Evolutionary conservation across 116 monocot genomes (phyloP).

Genomic region (Papilionanthe hybrid): DNA sequence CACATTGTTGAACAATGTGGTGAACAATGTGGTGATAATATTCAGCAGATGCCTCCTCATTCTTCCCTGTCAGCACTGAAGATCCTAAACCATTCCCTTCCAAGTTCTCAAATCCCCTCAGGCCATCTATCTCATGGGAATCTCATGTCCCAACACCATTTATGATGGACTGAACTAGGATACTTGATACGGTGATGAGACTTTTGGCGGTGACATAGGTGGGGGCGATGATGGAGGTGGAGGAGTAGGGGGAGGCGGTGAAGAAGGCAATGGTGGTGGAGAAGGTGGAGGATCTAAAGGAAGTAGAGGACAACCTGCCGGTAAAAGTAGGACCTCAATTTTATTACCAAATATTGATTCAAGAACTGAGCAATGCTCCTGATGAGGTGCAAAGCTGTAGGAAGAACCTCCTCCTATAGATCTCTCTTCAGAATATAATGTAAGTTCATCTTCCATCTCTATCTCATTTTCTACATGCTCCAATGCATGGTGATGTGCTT

Average conservation of each 20-base stretch:
- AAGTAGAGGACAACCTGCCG: constrained; percentile 23
- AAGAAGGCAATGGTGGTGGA: constrained; percentile 17
- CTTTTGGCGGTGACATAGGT: constrained; percentile 4
- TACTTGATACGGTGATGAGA: constrained; percentile 5
- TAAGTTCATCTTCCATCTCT: constrained; percentile 27
- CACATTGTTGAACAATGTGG: constrained; percentile 24
- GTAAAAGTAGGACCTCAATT: constrained; percentile 20
- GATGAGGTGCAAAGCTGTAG: not conserved
- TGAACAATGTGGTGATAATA: constrained; percentile 14
- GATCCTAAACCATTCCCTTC: constrained; percentile 15
- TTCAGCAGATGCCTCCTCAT: constrained; percentile 33
- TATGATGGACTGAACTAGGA: constrained; percentile 15
- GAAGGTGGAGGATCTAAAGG: too few relatives aligned
- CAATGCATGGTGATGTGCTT: constrained; percentile 4
- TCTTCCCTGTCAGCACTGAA: constrained; percentile 24
- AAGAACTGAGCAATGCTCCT: not conserved
- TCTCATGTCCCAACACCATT: constrained; percentile 24
- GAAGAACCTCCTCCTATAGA: constrained; percentile 3
- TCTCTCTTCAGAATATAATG: constrained; percentile 15
- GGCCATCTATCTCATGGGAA: constrained; percentile 38
- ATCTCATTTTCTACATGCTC: constrained; percentile 15
- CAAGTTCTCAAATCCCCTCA: constrained; percentile 32
- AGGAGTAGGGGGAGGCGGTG: constrained; percentile 18
- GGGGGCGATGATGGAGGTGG: constrained; percentile 25
- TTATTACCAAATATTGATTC: constrained; percentile 12